Evolutionary conservation across 1,284 basidiomycete species (phyloP).

Genomic region (Austroboletus rostrupii): DNA sequence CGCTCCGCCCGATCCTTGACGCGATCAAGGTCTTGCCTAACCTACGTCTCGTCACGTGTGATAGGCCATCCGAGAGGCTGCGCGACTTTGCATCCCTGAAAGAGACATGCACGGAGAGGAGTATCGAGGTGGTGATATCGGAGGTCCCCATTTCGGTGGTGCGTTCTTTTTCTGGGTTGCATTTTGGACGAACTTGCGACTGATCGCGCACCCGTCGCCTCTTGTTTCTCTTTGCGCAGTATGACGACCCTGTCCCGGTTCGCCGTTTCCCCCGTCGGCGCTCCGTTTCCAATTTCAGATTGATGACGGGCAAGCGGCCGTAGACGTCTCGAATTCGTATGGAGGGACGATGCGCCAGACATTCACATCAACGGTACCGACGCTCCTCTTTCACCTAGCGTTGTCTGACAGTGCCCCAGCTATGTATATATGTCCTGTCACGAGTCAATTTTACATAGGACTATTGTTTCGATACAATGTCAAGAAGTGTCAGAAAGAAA

Average conservation of each 20-base stretch:
- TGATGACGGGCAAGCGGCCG: constrained; percentile 28
- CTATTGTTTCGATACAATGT: too few species aligned
- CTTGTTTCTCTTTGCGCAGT: constrained; percentile 21
- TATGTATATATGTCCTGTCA: too few species aligned
- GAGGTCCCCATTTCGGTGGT: constrained; percentile 37
- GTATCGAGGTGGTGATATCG: constrained; percentile 30
- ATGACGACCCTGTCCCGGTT: constrained; percentile 39
- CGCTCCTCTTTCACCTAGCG: too few species aligned
- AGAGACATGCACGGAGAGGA: constrained; percentile 29
- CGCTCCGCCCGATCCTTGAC: constrained; percentile 31
- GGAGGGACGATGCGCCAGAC: too few species aligned
- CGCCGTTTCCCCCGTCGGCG: constrained; percentile 38
- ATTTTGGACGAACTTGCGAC: not conserved
- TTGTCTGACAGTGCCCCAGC: too few species aligned
- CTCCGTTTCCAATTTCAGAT: constrained; percentile 39
- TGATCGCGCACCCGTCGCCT: not conserved
- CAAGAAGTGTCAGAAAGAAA: too few species aligned
- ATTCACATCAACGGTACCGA: too few species aligned
- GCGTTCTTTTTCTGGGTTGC: constrained; percentile 21
- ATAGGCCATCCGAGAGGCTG: constrained; percentile 22
- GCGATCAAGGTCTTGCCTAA: constrained; percentile 34
- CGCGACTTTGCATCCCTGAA: constrained; percentile 25
- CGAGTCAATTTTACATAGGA: too few species aligned
- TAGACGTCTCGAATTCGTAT: not conserved
- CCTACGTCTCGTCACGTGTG: constrained; percentile 38